Evolutionary conservation across 1,139 yeast genomes (phyloP).

Genomic region (Pichia sp.): DNA sequence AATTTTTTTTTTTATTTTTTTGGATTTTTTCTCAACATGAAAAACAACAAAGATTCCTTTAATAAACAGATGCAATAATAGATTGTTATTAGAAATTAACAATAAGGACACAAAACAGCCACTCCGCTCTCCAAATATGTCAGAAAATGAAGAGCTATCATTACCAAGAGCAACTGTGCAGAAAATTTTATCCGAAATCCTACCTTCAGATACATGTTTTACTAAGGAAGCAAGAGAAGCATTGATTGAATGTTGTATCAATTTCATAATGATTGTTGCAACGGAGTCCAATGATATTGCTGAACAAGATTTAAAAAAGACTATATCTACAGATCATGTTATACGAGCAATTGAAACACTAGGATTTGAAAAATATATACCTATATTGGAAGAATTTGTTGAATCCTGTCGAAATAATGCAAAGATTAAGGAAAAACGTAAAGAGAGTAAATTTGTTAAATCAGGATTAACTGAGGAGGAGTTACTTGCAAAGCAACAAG

Average conservation of each 20-base stretch:
- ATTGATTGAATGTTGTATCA: conserved; percentile 91
- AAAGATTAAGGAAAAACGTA: conserved; percentile 78
- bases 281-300: conserved; percentile 95
- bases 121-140: conserved; percentile 1
- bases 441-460: conserved; percentile 87
- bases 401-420: conserved; percentile 80
- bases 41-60: no score
- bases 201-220: conserved; percentile 80
- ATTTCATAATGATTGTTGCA: conserved; percentile 88
- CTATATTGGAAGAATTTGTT: conserved; percentile 41
- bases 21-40: background rate
- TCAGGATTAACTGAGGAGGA: conserved; percentile 92
- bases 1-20: background rate
- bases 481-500: conserved; percentile 84
- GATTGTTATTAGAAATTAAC: no score
- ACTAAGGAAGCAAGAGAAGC: conserved; percentile 95
- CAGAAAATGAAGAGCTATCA: conserved; percentile 27
- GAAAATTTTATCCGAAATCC: conserved; percentile 82
- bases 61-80: no score
- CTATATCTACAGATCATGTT: conserved; percentile 95
- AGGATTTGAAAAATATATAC: conserved; percentile 82
- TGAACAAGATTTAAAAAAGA: conserved; percentile 90
- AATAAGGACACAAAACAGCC: no score
- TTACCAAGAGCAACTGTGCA: conserved; percentile 76
- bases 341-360: conserved; percentile 82